Conservation (phyloP, 1,139 yeast species). For the Saccharomyces hybrid region DNA sequence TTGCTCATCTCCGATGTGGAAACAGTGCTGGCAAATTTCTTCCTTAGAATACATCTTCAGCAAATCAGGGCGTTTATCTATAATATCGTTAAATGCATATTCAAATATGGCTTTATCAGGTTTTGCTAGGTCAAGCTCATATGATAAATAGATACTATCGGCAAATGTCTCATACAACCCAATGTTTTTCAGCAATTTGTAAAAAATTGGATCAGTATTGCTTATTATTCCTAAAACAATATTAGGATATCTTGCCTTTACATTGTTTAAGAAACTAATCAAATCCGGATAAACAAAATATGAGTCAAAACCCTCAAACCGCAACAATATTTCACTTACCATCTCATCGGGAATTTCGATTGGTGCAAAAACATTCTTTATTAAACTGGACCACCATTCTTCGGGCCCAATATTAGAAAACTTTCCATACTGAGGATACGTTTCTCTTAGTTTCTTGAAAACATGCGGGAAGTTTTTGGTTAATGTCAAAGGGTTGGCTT, state of each 20-base stretch:
- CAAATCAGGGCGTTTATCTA: conserved; percentile 13
- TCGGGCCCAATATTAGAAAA: conserved; percentile 30
- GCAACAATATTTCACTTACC: conserved; percentile 37
- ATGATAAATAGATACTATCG: conserved; percentile 41
- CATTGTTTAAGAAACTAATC: conserved; percentile 37
- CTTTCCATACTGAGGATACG: conserved; percentile 59
- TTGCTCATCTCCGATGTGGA: conserved; percentile 65
- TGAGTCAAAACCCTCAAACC: conserved; percentile 45
- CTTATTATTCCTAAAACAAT: conserved; percentile 43
- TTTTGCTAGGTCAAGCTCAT: conserved; percentile 46
- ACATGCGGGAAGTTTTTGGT: conserved; percentile 26
- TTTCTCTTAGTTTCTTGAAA: conserved; percentile 28
- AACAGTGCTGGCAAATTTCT: conserved; percentile 32
- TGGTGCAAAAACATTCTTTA: conserved; percentile 39
- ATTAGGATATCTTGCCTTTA: conserved; percentile 31
- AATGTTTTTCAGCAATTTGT: conserved; percentile 40
- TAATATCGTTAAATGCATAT: conserved; percentile 31
- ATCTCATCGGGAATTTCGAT: conserved; percentile 23
- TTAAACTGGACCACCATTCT: conserved; percentile 56
- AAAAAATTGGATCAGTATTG: conserved; percentile 53
- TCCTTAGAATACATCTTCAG: conserved; percentile 8
- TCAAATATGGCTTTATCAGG: conserved; percentile 46
- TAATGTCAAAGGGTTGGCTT: conserved; percentile 32
- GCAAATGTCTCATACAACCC: conserved; percentile 37
- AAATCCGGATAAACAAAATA: conserved; percentile 51